These are phyloP conservation scores for Dendrobium catenatum DNA, from an alignment of 106 monocot genomes.

Conservation along the genomic window DNA sequence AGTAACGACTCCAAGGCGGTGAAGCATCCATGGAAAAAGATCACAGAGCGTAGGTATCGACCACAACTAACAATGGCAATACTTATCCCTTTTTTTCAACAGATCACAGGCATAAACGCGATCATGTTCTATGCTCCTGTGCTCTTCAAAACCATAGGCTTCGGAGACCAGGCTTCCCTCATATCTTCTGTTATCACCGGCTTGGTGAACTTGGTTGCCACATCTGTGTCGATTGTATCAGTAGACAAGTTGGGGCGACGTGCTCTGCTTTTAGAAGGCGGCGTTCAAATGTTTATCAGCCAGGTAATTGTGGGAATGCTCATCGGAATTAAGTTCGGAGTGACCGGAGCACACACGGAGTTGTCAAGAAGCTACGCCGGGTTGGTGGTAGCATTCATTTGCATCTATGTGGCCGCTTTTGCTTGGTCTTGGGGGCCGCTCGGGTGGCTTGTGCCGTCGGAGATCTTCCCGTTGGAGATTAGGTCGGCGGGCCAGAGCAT, in stretches of 20 bases:
- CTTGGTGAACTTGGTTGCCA: slow-evolving; percentile 32
- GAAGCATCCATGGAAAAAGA: slow-evolving; percentile 37
- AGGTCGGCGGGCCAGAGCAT: slow-evolving; percentile 27
- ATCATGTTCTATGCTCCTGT: slow-evolving; percentile 60
- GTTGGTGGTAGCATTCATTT: slow-evolving; percentile 5
- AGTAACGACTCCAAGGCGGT: slow-evolving; percentile 9
- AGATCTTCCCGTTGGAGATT: slow-evolving; percentile 27
- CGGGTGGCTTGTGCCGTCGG: slow-evolving; percentile 22
- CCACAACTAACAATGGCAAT: slow-evolving; percentile 41
- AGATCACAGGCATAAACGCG: slow-evolving; percentile 58
- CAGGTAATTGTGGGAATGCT: slow-evolving; percentile 14
- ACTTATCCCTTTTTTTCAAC: slow-evolving; percentile 52
- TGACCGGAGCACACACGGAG: background rate
- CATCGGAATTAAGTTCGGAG: slow-evolving; percentile 14
- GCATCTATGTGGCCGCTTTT: slow-evolving; percentile 19
- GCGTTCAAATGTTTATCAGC: slow-evolving; percentile 15
- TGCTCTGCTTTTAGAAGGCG: slow-evolving; percentile 15
- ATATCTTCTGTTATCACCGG: slow-evolving; percentile 52
- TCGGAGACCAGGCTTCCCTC: slow-evolving; percentile 42
- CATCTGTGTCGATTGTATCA: slow-evolving; percentile 26
- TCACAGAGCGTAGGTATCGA: slow-evolving; percentile 24
- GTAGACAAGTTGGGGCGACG: slow-evolving; percentile 19
- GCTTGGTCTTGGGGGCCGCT: slow-evolving; percentile 33
- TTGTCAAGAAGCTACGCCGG: background rate
- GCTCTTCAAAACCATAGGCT: slow-evolving; percentile 58